A percentile compares a stretch with the other conserved stretches of the same genome.
phyloP scores from a whole-genome alignment of 2,329 filamentous ascomycete genomes.

The Amesomyces nigricolor region DNA sequence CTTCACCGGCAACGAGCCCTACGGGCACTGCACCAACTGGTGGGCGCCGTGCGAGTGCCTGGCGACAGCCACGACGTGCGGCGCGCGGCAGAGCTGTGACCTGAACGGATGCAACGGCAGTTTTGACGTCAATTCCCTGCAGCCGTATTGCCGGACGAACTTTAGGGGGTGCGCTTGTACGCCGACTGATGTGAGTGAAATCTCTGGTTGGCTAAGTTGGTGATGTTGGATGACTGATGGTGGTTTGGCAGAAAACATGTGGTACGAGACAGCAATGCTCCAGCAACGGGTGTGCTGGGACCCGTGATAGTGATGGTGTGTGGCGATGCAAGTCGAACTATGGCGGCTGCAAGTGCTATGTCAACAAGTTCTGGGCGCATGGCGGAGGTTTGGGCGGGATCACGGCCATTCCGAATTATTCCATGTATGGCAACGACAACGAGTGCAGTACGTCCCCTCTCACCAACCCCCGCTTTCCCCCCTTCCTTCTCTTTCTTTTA shows the following conservation, averaged over 20 bases:
- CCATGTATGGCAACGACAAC: background rate
- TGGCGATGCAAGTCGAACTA: background rate
- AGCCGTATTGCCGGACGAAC: background rate
- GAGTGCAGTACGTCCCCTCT: background rate
- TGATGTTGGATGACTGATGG: no score
- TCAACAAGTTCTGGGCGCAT: background rate
- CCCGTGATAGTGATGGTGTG: background rate
- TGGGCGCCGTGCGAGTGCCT: constrained; percentile 2
- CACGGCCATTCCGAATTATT: background rate
- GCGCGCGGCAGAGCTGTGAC: constrained; percentile 3
- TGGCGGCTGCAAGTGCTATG: background rate
- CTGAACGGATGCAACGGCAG: constrained; percentile 1
- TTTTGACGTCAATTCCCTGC: background rate
- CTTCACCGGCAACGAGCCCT: background rate
- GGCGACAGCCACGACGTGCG: background rate
- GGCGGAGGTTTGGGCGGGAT: background rate
- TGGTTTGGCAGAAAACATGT: background rate
- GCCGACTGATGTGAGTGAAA: background rate
- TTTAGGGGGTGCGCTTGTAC: background rate
- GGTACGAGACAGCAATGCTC: background rate
- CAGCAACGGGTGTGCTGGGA: background rate
- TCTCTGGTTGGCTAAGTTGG: background rate
- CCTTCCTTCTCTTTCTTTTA: background rate
- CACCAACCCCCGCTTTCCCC: background rate
- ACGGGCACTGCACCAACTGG: constrained; percentile 4